A percentile compares a stretch with the other conserved stretches of the same genome.
These are phyloP conservation scores for Penicillium sp. DNA, from an alignment of 2,329 filamentous ascomycete genomes.

Conservation along the genomic window DNA sequence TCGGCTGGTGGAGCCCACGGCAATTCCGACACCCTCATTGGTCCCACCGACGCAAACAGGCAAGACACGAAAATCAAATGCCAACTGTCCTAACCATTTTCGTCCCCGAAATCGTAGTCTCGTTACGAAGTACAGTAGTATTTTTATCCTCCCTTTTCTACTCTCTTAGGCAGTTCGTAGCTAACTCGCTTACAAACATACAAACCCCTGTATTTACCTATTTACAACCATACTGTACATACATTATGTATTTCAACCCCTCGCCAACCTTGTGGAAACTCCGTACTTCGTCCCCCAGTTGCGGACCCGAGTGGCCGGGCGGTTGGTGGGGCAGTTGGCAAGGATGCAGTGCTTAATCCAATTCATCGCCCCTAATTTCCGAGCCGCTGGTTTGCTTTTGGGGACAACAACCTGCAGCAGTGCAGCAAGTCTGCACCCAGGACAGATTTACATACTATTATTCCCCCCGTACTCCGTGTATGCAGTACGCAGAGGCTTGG, in stretches of 20 bases:
- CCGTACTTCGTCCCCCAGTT: slow-evolving; percentile 1
- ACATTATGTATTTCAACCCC: neutral
- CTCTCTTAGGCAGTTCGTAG: slow-evolving; percentile 1
- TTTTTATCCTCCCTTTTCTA: neutral
- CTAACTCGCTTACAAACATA: slow-evolving; percentile 3
- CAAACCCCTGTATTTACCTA: neutral
- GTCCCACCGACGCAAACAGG: slow-evolving; percentile 20
- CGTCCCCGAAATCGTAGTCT: neutral
- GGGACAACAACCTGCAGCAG: neutral
- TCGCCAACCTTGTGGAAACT: neutral
- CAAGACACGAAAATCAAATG: neutral
- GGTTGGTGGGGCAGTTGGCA: slow-evolving; percentile 35
- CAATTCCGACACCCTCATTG: slow-evolving; percentile 17
- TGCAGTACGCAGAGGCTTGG: slow-evolving; percentile 3
- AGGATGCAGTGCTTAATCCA: slow-evolving; percentile 41
- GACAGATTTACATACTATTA: neutral
- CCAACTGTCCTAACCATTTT: neutral
- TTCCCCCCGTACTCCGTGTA: neutral
- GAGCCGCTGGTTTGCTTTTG: slow-evolving; percentile 11
- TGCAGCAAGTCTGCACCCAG: no score
- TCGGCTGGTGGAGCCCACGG: slow-evolving; percentile 19
- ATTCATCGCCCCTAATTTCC: slow-evolving; percentile 18
- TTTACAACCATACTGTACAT: no score
- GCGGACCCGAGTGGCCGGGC: slow-evolving; percentile 25
- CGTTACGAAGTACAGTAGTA: neutral